Evolutionary conservation across 1,139 yeast species (phyloP).

Genomic region (Suhomyces kunorum): DNA sequence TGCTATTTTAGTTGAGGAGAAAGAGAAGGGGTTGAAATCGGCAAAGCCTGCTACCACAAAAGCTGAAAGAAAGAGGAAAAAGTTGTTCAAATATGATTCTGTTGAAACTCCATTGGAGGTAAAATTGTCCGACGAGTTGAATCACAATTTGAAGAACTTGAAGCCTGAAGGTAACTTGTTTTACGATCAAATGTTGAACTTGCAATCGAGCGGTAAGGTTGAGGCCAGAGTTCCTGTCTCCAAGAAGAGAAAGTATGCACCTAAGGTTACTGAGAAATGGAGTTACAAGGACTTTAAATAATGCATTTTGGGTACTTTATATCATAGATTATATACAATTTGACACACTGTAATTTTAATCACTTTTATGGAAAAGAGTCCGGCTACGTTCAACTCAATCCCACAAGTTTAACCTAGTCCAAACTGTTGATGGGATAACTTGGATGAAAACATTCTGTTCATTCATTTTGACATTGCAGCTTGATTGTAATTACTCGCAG

Average conservation of each 20-base stretch:
- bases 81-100: constrained; percentile 56
- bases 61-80: constrained; percentile 24
- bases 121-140: constrained; percentile 84
- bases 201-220: constrained; percentile 83
- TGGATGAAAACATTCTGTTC: too few relatives aligned
- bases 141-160: constrained; percentile 78
- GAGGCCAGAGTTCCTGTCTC: constrained; percentile 79
- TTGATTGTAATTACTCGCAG: too few relatives aligned
- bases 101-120: constrained; percentile 74
- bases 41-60: constrained; percentile 16
- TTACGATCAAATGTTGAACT: constrained; percentile 75
- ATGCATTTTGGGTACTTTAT: constrained; percentile 1
- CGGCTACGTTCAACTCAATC: too few relatives aligned
- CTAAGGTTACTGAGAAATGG: constrained; percentile 87
- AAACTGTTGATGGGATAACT: too few relatives aligned
- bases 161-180: constrained; percentile 90
- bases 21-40: constrained; percentile 20
- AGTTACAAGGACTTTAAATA: constrained; percentile 84
- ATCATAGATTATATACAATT: neutral
- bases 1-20: constrained; percentile 46
- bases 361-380: too few relatives aligned
- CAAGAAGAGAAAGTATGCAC: constrained; percentile 66
- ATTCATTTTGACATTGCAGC: too few relatives aligned
- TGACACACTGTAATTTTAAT: too few relatives aligned
- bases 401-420: too few relatives aligned